Base-by-base conservation (phyloP, 192 early-diverging fungal species). In the Coemansia sp. region DNA sequence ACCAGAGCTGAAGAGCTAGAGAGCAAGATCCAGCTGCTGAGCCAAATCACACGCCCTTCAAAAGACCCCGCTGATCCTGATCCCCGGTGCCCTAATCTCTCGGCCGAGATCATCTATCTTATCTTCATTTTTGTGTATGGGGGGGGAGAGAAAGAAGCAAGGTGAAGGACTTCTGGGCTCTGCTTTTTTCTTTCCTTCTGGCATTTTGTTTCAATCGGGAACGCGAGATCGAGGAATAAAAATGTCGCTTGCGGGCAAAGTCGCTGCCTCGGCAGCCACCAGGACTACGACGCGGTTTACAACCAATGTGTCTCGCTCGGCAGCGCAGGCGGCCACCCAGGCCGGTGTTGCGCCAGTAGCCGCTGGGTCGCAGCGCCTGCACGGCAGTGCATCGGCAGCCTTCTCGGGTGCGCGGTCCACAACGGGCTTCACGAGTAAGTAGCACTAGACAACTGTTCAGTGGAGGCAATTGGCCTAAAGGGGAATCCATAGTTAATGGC, bases 271-370 rank as follows among this genome's bases (percentile, higher is more conserved):
- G n/a, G 52, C 68, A 26, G 44, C 35, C 54, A 68, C 51, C 65
- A 68, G 51, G 17, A 72, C 68, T 18, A 56, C n/a, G n/a, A n/a
- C n/a, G n/a, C n/a, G 68, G 47, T 72, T 72, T 57, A 72, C 61
- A 30, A 65, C 61, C 38, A 59, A 53, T 42, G 44, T 65, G 56
- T 41, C 56, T 30, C 61, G 57, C 26, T 23, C 58, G 28, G 50
- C 68, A 9, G 68, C 50, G 29, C 61, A 57, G 23, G 61, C 68
- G 10, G 42, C 21, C 35, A 39, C 25, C 17, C 44, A 48, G 26
- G 56, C 61, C 5, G 61, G 52, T 12, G 35, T 47, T 46, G 57
- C 53, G 4, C 49, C 61, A 1, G 40, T 28, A 3, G 45, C 41
- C 27, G n/a, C n/a, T n/a, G n/a, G n/a, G n/a, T n/a, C n/a, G n/a